These are phyloP conservation scores for Clonostachys sp. DNA, from an alignment of 2,329 filamentous ascomycete genomes.

Conservation along the genomic window DNA sequence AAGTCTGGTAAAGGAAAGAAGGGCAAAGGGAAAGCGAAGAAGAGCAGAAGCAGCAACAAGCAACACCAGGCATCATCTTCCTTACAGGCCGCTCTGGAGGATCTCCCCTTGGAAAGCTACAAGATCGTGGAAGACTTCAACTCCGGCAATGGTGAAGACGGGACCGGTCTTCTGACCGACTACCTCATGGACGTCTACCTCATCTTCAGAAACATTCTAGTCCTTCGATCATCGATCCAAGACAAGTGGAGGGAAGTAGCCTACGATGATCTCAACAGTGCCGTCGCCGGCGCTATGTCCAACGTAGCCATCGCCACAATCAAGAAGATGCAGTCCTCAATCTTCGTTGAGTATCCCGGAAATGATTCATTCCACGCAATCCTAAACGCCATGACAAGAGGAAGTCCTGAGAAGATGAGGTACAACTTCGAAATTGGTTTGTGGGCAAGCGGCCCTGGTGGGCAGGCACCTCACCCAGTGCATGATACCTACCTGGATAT, in stretches of 20 bases:
- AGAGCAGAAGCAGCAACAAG: slow-evolving; percentile 23
- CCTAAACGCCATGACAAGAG: slow-evolving; percentile 25
- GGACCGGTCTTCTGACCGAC: background rate
- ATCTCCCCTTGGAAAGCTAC: slow-evolving; percentile 22
- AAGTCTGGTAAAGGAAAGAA: slow-evolving; percentile 6
- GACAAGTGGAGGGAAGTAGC: slow-evolving; percentile 35
- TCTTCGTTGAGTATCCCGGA: slow-evolving; percentile 40
- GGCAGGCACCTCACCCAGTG: background rate
- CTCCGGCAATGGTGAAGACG: background rate
- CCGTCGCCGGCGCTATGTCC: slow-evolving; percentile 35
- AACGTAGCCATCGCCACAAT: slow-evolving; percentile 35
- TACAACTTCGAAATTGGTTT: background rate
- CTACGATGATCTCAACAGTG: slow-evolving; percentile 36
- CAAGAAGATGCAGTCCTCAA: slow-evolving; percentile 23
- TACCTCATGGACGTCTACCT: slow-evolving; percentile 5
- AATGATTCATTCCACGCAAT: slow-evolving; percentile 36
- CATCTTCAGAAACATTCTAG: slow-evolving; percentile 22
- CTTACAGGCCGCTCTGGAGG: slow-evolving; percentile 18
- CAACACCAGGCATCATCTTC: too few species aligned
- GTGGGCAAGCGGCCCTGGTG: background rate
- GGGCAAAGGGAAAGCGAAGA: slow-evolving; percentile 25
- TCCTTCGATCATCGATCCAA: slow-evolving; percentile 32
- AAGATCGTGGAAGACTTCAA: slow-evolving; percentile 29
- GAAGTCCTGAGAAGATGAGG: background rate
- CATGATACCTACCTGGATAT: slow-evolving; percentile 6